Evolutionary conservation across 495 filamentous ascomycete species (phyloP), one percentile per base, ranked within the genome.

Genomic region (Niebla homalea): DNA sequence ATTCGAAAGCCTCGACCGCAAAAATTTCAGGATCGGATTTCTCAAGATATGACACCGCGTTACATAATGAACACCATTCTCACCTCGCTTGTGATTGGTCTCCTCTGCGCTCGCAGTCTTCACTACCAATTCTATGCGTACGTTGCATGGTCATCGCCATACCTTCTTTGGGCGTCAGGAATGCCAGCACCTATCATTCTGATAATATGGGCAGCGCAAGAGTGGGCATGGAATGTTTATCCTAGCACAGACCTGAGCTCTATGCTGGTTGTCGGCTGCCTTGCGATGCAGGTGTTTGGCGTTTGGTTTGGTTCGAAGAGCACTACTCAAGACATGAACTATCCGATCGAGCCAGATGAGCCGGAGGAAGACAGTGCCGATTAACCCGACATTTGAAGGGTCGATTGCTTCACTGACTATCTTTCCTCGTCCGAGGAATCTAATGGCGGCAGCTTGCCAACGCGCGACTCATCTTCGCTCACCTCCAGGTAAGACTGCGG

Each of bases 51-150:
- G 42, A 85, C 83, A 4, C 81, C 82, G 20, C 69, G 75, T 29
- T 95, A 85, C 63, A 76, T 92, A 49, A 74, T 89, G 69, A 86
- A 81, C 1, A 75, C 79, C 10, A 75, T 94, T 51, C 75, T 98
- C 43, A 81, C 81, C 3, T 83, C 88, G 36, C 84, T 92, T 52
- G 71, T 77, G 35, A 79, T 94, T 57, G 92, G 92, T 36, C 76
- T 95, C 67, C 77, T 97, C 35, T 96, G 89, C 60, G 92, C 92
- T 14, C 75, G 92, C 47, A 87, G 81, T 20, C 72, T 98, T 48
- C 92, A 98, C 69, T 98, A 96, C 65, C 92, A 98, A 61, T 98
- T 98, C 70, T 97, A 90, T 70, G 76, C 86, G 44, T 95, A 90
- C 71, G 74, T 95, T 39, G 83, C 86, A 41, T 95, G 88, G 88